Conservation (phyloP, 495 filamentous ascomycete genomes). For the Recurvomyces mirabilis region DNA sequence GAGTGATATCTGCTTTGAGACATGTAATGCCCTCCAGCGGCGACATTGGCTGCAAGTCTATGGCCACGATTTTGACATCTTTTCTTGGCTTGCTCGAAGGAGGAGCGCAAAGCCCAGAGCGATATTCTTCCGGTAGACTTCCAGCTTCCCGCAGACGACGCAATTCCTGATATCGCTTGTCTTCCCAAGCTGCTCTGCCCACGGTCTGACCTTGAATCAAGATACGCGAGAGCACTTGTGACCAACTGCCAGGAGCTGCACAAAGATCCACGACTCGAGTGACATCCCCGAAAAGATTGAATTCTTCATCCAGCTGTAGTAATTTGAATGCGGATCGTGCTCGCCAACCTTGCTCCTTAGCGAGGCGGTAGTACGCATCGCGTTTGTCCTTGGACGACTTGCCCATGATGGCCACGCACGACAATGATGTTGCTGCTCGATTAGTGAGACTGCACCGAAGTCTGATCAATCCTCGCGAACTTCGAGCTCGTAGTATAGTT, state of each 20-base stretch:
- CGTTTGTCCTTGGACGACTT: slow-evolving; percentile 98
- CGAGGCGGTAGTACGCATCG: slow-evolving; percentile 92
- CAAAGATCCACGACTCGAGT: slow-evolving; percentile 95
- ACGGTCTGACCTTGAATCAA: slow-evolving; percentile 88
- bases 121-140: slow-evolving; percentile 7
- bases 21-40: slow-evolving; percentile 84
- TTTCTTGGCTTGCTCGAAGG: slow-evolving; percentile 40
- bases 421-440: too few species aligned
- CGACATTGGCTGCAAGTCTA: slow-evolving; percentile 92
- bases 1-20: slow-evolving; percentile 89
- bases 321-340: slow-evolving; percentile 94
- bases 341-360: slow-evolving; percentile 97
- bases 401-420: too few species aligned
- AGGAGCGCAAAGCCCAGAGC: slow-evolving; percentile 19
- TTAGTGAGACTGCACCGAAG: too few species aligned
- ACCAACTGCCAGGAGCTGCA: slow-evolving; percentile 93
- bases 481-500: too few species aligned
- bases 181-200: slow-evolving; percentile 71
- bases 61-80: slow-evolving; percentile 85
- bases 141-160: slow-evolving; percentile 8
- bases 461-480: too few species aligned
- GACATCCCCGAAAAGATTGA: slow-evolving; percentile 77
- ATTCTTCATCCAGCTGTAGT: slow-evolving; percentile 91
- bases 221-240: slow-evolving; percentile 84
- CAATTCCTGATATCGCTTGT: slow-evolving; percentile 47